Evolutionary conservation across 2,329 filamentous ascomycete species (phyloP).

Genomic region (Davidsoniella eucalypti): DNA sequence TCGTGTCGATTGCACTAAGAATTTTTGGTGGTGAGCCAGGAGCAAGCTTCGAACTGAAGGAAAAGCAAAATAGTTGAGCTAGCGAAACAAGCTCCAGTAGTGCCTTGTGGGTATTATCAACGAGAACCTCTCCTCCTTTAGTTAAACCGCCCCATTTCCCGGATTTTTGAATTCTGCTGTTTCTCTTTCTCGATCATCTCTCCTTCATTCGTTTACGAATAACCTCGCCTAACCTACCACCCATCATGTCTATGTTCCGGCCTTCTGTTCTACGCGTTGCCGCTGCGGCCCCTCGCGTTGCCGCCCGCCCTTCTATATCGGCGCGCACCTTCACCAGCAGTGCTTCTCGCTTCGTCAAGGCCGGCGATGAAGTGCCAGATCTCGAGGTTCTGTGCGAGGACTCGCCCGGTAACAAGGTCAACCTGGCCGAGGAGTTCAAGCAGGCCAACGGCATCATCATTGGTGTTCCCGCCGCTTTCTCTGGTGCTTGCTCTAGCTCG

Average conservation of each 20-base stretch:
- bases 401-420: constrained; percentile 85
- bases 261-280: constrained; percentile 7
- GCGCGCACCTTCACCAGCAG: constrained; percentile 43
- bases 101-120: no score
- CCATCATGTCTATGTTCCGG: constrained; percentile 10
- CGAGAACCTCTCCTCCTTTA: neutral
- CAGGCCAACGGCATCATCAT: constrained; percentile 50
- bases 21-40: neutral
- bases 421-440: constrained; percentile 59
- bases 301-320: neutral
- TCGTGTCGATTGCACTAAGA: neutral
- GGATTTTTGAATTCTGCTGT: neutral
- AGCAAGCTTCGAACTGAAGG: no score
- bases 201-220: neutral
- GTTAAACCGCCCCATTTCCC: constrained; percentile 1
- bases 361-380: constrained; percentile 64
- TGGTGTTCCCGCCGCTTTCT: constrained; percentile 69
- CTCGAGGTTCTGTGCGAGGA: constrained; percentile 64
- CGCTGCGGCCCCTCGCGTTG: constrained; percentile 2
- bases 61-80: no score
- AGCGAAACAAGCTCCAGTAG: no score
- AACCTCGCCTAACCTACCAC: neutral
- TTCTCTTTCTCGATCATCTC: neutral
- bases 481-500: constrained; percentile 36
- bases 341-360: constrained; percentile 43